These are phyloP conservation scores for Solanum hybrid DNA, from an alignment of 305 asterid species.

Conservation along the genomic window DNA sequence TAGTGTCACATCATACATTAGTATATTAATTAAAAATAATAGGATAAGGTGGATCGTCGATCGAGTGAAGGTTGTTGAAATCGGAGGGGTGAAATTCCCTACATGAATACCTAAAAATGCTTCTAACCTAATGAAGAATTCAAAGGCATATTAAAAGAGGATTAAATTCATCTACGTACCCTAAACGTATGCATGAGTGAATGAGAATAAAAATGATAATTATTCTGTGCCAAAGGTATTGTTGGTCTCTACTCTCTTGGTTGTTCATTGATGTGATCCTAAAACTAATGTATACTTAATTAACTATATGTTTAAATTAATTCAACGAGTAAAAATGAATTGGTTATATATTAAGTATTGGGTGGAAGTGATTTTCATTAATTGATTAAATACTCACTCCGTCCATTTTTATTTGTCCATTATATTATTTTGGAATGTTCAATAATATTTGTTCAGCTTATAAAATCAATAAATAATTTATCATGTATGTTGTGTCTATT, in stretches of 20 bases:
- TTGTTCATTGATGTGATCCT: slow-evolving; percentile 8
- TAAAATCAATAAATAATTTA: too few relatives aligned
- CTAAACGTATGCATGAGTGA: slow-evolving; percentile 17
- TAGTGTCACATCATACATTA: slow-evolving; percentile 28
- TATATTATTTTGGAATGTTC: neutral
- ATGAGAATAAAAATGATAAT: slow-evolving; percentile 6
- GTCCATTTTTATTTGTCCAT: neutral
- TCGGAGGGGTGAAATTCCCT: slow-evolving; percentile 16
- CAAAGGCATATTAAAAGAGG: neutral
- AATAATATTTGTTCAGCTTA: neutral
- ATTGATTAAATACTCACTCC: neutral
- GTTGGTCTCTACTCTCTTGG: slow-evolving; percentile 7
- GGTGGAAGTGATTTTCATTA: neutral
- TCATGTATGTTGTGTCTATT: neutral
- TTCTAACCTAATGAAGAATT: slow-evolving; percentile 13
- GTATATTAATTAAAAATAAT: neutral
- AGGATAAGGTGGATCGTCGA: slow-evolving; percentile 13
- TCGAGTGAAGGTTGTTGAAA: slow-evolving; percentile 28
- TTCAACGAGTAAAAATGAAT: neutral
- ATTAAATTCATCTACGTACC: neutral
- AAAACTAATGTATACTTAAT: neutral
- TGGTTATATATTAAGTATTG: neutral
- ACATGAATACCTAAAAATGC: slow-evolving; percentile 15
- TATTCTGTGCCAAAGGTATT: slow-evolving; percentile 11
- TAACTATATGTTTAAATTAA: neutral